Percentiles rank a stretch among this genome's conserved stretches.
Evolutionary conservation across 495 filamentous ascomycete genomes (phyloP).

Genomic region (Chaetomium cochliodes): DNA sequence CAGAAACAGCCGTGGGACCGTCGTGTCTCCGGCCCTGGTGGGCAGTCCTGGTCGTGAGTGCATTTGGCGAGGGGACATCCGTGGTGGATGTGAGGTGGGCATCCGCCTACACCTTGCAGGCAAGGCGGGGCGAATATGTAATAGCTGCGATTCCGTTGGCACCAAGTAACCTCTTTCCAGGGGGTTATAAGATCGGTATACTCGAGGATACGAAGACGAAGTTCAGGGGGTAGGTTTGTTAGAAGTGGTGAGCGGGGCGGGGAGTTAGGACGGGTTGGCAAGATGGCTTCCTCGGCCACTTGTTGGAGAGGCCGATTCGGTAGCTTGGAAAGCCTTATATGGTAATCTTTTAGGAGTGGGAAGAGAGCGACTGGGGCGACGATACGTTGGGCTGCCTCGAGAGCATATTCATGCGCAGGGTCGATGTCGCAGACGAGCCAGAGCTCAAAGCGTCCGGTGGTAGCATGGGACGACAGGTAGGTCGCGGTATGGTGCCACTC

Average conservation of each 20-base stretch:
- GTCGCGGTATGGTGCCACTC: constrained; percentile 17
- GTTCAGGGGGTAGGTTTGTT: constrained; percentile 6
- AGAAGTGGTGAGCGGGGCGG: not conserved
- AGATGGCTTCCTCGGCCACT: constrained; percentile 8
- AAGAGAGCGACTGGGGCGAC: not conserved
- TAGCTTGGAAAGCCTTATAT: constrained; percentile 1
- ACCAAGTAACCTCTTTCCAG: constrained; percentile 16
- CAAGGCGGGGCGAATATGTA: not conserved
- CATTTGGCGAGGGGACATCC: not conserved
- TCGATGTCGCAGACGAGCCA: constrained; percentile 14
- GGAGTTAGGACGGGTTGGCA: constrained; percentile 3
- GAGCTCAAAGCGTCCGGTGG: constrained; percentile 15
- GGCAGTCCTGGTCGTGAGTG: not conserved
- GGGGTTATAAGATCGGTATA: constrained; percentile 22
- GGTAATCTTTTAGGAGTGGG: constrained; percentile 6
- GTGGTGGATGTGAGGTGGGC: constrained; percentile 7
- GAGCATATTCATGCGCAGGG: not conserved
- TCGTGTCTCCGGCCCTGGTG: not conserved
- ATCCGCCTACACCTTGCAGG: not conserved
- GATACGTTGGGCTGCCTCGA: not conserved
- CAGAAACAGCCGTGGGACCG: constrained; percentile 14
- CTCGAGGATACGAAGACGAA: constrained; percentile 13
- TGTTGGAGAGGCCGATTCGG: not conserved
- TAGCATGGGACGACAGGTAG: constrained; percentile 13
- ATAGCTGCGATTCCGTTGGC: constrained; percentile 1